Percentiles rank a stretch among this genome's conserved stretches.
These are phyloP conservation scores for Scedosporium apiospermum DNA, from an alignment of 2,329 filamentous ascomycete genomes.

Conservation along the genomic window DNA sequence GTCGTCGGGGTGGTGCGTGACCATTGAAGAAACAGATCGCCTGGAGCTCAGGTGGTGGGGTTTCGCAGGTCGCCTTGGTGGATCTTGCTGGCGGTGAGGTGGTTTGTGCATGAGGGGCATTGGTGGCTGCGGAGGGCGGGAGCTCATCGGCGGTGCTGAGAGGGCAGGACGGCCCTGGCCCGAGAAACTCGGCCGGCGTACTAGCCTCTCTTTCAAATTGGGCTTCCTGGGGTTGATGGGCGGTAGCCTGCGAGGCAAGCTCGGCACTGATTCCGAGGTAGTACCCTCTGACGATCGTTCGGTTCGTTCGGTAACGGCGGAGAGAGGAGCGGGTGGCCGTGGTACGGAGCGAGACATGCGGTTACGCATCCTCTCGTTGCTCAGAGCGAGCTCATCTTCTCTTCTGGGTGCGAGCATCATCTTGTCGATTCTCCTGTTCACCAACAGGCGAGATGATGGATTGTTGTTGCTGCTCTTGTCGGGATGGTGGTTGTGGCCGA, in stretches of 20 bases:
- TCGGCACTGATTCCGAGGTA: neutral
- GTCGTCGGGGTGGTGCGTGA: neutral
- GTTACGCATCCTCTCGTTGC: constrained; percentile 4
- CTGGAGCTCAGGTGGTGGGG: neutral
- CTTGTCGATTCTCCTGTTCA: neutral
- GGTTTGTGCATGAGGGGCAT: neutral
- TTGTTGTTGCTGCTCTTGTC: neutral
- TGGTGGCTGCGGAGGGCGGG: neutral
- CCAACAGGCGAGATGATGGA: neutral
- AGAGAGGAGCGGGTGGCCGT: neutral
- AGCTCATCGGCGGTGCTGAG: neutral
- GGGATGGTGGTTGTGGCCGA: neutral
- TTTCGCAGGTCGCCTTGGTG: neutral
- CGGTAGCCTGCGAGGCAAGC: neutral
- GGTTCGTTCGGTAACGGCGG: neutral
- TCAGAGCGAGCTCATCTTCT: neutral
- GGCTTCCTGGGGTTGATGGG: neutral
- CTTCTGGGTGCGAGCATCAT: neutral
- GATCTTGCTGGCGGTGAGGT: neutral
- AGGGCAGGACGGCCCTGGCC: neutral
- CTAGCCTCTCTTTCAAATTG: neutral
- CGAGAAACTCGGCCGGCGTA: neutral
- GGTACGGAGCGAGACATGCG: neutral
- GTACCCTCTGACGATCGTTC: neutral
- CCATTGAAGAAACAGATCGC: neutral